These are phyloP conservation scores for Mortierella sp. DNA, from an alignment of 371 early-diverging fungal species.

Conservation along the genomic window DNA sequence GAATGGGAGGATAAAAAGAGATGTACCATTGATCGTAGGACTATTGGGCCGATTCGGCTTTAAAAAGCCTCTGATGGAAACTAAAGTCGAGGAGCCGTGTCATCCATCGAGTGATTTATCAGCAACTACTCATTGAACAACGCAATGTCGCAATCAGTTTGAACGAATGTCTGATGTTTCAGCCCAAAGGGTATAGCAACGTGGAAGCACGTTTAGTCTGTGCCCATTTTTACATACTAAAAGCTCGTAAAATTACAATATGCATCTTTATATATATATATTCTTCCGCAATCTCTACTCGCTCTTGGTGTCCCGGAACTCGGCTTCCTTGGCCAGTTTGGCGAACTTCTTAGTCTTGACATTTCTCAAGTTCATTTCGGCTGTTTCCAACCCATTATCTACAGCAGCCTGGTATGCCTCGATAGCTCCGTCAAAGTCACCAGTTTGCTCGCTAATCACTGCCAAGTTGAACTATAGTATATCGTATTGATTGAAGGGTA, in stretches of 20 bases:
- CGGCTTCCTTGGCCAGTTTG: conserved; percentile 44
- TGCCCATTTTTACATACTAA: no score
- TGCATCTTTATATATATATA: not conserved
- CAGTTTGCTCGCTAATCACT: conserved; percentile 79
- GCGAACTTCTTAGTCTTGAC: conserved; percentile 63
- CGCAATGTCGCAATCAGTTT: no score
- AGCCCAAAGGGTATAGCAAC: no score
- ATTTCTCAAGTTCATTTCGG: conserved; percentile 69
- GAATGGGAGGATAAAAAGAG: no score
- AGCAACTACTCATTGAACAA: not conserved
- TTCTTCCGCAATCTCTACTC: conserved; percentile 4
- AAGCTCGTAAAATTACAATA: not conserved
- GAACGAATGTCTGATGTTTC: no score
- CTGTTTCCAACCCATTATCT: conserved; percentile 72
- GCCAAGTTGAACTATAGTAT: conserved; percentile 75
- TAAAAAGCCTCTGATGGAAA: not conserved
- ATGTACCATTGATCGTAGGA: not conserved
- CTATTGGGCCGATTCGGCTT: conserved; percentile 1
- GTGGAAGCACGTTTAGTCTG: no score
- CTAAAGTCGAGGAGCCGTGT: no score
- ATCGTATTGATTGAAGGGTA: not conserved
- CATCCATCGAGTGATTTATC: not conserved
- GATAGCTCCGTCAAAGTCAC: conserved; percentile 77
- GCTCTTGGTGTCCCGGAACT: conserved; percentile 30
- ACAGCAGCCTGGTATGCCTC: conserved; percentile 75